Percentiles rank a stretch among this genome's conserved stretches.
These are phyloP conservation scores for Lenzites betulinus DNA, from an alignment of 768 basidiomycete genomes.

Conservation along the genomic window DNA sequence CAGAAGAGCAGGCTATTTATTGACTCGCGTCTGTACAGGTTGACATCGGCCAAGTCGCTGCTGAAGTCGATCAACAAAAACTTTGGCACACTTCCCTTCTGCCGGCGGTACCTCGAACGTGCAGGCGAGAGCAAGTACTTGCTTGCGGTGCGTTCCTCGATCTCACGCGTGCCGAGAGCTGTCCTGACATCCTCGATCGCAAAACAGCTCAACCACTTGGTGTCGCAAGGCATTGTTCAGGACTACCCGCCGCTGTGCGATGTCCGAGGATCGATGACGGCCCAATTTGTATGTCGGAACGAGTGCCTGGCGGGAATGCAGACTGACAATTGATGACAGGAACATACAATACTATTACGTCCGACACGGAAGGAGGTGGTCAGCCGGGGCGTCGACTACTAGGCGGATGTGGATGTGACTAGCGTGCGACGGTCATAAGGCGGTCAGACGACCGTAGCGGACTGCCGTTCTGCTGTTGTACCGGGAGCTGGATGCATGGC, in stretches of 20 bases:
- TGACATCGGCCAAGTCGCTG: constrained; percentile 83
- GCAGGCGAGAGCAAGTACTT: constrained; percentile 92
- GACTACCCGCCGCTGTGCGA: constrained; percentile 95
- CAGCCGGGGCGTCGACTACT: constrained; percentile 84
- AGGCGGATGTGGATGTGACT: constrained; percentile 13
- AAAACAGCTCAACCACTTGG: constrained; percentile 81
- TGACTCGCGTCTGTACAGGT: constrained; percentile 40
- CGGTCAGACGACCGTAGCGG: constrained; percentile 14
- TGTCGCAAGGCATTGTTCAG: constrained; percentile 83
- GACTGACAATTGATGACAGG: constrained; percentile 43
- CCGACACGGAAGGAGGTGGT: constrained; percentile 86
- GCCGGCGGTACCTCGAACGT: constrained; percentile 92
- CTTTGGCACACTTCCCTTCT: constrained; percentile 95
- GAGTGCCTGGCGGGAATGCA: not conserved
- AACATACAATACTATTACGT: constrained; percentile 83
- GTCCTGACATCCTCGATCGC: not conserved
- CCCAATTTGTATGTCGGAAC: constrained; percentile 71
- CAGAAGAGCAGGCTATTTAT: no score
- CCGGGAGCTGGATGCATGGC: constrained; percentile 9
- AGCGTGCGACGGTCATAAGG: constrained; percentile 7
- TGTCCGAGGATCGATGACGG: constrained; percentile 85
- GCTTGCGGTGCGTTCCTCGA: constrained; percentile 62
- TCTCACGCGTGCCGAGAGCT: not conserved
- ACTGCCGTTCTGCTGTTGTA: not conserved
- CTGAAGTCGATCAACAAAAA: constrained; percentile 86